Evolutionary conservation across 1,284 basidiomycete species (phyloP).

Genomic region (Trametes polyzona): DNA sequence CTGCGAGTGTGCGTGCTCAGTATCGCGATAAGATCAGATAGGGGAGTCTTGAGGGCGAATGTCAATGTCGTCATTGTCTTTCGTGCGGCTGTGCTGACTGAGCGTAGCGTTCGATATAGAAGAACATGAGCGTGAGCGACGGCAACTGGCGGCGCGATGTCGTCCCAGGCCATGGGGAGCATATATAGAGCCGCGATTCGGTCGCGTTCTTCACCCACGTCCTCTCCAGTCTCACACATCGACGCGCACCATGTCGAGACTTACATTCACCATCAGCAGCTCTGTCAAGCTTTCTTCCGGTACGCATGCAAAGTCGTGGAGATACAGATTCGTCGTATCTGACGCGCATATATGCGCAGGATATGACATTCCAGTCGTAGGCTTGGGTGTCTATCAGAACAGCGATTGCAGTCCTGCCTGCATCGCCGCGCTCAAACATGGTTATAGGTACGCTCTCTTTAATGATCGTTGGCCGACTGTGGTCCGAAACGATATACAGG

Average conservation of each 20-base stretch:
- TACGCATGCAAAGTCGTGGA: neutral
- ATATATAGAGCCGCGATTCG: neutral
- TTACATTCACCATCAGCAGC: constrained; percentile 10
- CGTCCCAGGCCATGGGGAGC: neutral
- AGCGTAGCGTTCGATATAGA: neutral
- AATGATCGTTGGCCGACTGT: constrained; percentile 22
- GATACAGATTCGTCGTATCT: too few species aligned
- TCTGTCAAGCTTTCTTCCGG: constrained; percentile 18
- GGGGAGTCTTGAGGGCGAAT: neutral
- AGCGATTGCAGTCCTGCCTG: constrained; percentile 60
- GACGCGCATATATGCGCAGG: constrained; percentile 39
- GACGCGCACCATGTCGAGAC: constrained; percentile 1
- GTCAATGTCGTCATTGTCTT: constrained; percentile 13
- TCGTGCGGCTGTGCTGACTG: neutral
- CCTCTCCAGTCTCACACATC: neutral
- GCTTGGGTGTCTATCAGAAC: constrained; percentile 83
- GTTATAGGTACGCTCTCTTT: constrained; percentile 62
- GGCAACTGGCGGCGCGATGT: neutral
- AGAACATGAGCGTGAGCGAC: neutral
- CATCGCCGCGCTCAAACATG: constrained; percentile 71
- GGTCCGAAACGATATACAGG: constrained; percentile 32
- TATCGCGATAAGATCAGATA: constrained; percentile 13
- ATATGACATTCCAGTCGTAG: constrained; percentile 71
- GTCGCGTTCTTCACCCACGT: neutral
- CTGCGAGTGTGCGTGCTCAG: too few species aligned